phyloP scores from a whole-genome alignment of 2,329 filamentous ascomycete species.

The Verticillium albo-atrum region DNA sequence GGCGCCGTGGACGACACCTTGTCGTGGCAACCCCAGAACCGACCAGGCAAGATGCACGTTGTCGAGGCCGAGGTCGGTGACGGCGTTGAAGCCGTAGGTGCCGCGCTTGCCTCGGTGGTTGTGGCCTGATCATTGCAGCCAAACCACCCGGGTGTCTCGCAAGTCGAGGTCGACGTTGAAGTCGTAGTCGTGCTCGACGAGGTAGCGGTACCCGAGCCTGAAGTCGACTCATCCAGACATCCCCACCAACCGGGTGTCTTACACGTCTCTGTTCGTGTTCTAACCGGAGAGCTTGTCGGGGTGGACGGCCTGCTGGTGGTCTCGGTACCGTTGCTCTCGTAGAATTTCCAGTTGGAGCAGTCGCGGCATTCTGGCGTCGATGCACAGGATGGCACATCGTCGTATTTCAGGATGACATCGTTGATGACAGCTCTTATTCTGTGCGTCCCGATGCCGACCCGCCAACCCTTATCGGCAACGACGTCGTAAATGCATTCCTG shows the following conservation, averaged over 20 bases:
- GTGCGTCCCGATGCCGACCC: constrained; percentile 86
- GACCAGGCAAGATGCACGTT: constrained; percentile 47
- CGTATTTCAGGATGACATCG: constrained; percentile 81
- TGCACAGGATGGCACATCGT: constrained; percentile 71
- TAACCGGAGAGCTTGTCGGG: constrained; percentile 51
- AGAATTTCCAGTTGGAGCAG: constrained; percentile 92
- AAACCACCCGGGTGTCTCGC: constrained; percentile 62
- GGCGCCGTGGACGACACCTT: constrained; percentile 21
- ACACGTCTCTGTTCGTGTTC: constrained; percentile 76
- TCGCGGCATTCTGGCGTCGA: constrained; percentile 79
- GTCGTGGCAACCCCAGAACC: constrained; percentile 53
- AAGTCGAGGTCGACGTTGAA: constrained; percentile 48
- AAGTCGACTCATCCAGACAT: constrained; percentile 63
- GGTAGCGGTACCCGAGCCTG: constrained; percentile 30
- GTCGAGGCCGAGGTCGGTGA: constrained; percentile 18
- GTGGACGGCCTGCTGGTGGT: constrained; percentile 60
- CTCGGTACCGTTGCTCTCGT: constrained; percentile 84
- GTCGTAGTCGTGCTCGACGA: constrained; percentile 42
- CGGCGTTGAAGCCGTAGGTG: constrained; percentile 18
- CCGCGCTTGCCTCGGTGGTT: constrained; percentile 18
- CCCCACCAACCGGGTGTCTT: constrained; percentile 93
- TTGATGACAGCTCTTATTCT: constrained; percentile 84
- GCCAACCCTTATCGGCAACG: constrained; percentile 86
- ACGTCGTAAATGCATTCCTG: constrained; percentile 89
- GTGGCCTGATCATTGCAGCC: constrained; percentile 55